Evolutionary conservation across 2,329 filamentous ascomycete species (phyloP), one percentile per base, ranked within the genome.

Genomic region (Aspergillus ibericus): DNA sequence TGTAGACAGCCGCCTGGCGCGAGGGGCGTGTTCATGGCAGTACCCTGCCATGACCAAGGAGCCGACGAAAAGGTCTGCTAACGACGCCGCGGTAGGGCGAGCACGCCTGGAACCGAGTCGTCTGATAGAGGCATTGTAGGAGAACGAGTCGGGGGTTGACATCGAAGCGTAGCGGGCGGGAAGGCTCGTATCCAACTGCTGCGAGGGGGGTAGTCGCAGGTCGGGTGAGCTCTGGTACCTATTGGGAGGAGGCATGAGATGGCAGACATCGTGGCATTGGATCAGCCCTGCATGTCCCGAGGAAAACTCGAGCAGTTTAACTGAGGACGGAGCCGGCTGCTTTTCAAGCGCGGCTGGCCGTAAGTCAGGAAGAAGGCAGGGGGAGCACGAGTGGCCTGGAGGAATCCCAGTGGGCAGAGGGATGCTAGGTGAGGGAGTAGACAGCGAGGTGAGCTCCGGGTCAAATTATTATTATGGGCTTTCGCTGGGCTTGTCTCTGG

Each of bases 161-260:
- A 72, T 76, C 60, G 68, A 68, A 65, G 50, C 56, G 63, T 60
- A 56, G 59, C 59, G 65, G 53, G 56, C 44, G 59, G 62, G 56
- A 34, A 61, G 53, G 59, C 67, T 61, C 60, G 66, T 63, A 60
- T 70, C 71, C 66, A 70, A 65, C 63, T 70, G 70, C 76, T 78
- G 72, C 73, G 77, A 78, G 62, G 79, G 77, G 74, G 77, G 73
- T 71, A 78, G 71, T 72, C 78, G 77, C 76, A 77, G 76, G 73
- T 76, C 73, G 66, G 75, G 71, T 69, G 77, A 79, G 80, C 80
- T 78, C 72, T 81, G 77, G 75, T 81, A 78, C 76, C 78, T 78
- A 77, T 80, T 80, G 78, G 82, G 73, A 77, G 81, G 77, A 83
- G 83, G 85, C 86, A 88, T 88, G 84, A 83, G 83, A 82, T 71